Conservation (phyloP, 768 basidiomycete species). For the Filobasidium floriforme region DNA sequence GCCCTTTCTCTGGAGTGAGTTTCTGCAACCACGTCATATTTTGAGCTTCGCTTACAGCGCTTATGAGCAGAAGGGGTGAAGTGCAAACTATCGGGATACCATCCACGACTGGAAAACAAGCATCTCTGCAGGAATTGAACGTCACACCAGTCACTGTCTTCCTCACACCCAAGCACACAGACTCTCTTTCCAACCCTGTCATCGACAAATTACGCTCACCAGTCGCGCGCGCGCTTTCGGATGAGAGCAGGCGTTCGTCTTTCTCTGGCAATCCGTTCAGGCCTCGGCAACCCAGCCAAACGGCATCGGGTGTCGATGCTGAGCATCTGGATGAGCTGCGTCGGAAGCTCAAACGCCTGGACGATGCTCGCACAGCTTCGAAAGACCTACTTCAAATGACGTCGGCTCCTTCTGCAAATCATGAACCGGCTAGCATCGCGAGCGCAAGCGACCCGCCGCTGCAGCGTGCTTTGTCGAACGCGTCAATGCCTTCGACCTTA, state of each 20-base stretch:
- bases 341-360: constrained; percentile 11
- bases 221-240: background rate
- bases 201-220: background rate
- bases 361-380: constrained; percentile 6
- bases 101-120: background rate
- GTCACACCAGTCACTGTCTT: constrained; percentile 89
- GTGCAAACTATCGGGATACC: background rate
- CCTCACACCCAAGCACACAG: constrained; percentile 49
- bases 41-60: too few species aligned
- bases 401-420: background rate
- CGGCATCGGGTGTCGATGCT: constrained; percentile 13
- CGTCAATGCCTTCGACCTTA: constrained; percentile 12
- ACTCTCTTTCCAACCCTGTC: constrained; percentile 15
- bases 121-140: constrained; percentile 59
- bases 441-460: background rate
- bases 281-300: constrained; percentile 13
- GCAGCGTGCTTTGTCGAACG: background rate
- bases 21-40: background rate
- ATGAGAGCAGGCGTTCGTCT: constrained; percentile 32
- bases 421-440: background rate
- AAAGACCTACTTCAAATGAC: constrained; percentile 7
- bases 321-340: constrained; percentile 14
- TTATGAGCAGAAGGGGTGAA: background rate
- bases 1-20: constrained; percentile 17
- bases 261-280: constrained; percentile 33